phyloP scores from a whole-genome alignment of 1,139 yeast species.

The Pichia sp. region DNA sequence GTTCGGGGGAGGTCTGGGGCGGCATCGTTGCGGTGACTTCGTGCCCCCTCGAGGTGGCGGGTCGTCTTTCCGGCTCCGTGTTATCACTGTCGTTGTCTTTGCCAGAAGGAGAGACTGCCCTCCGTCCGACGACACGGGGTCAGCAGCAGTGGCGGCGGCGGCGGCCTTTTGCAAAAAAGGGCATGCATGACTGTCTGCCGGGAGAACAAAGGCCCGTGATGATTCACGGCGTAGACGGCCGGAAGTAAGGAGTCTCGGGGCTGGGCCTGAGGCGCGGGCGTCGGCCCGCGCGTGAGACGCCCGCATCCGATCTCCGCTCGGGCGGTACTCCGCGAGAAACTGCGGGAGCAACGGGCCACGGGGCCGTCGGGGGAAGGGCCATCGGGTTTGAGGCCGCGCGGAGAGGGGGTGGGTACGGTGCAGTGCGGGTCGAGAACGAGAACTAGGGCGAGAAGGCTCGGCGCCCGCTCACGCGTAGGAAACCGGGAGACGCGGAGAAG shows the following conservation, averaged over 20 bases:
- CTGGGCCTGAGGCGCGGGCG: neutral
- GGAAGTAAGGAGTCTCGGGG: neutral
- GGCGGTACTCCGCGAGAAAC: neutral
- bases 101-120: neutral
- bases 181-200: neutral
- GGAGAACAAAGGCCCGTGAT: neutral
- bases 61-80: too few species aligned
- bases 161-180: neutral
- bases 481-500: neutral
- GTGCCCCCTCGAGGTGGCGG: neutral
- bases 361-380: too few species aligned
- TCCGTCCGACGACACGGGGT: neutral
- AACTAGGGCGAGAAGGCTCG: neutral
- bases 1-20: neutral
- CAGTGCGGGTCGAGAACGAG: too few species aligned
- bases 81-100: too few species aligned
- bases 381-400: neutral
- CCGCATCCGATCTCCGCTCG: neutral
- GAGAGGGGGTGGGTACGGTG: neutral
- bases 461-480: neutral
- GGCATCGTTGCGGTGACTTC: neutral
- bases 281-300: too few species aligned
- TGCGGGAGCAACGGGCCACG: too few species aligned
- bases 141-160: neutral
- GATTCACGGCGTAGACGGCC: neutral